phyloP scores from a whole-genome alignment of 2,329 filamentous ascomycete genomes.

The Coleophoma eucalyptorum region DNA sequence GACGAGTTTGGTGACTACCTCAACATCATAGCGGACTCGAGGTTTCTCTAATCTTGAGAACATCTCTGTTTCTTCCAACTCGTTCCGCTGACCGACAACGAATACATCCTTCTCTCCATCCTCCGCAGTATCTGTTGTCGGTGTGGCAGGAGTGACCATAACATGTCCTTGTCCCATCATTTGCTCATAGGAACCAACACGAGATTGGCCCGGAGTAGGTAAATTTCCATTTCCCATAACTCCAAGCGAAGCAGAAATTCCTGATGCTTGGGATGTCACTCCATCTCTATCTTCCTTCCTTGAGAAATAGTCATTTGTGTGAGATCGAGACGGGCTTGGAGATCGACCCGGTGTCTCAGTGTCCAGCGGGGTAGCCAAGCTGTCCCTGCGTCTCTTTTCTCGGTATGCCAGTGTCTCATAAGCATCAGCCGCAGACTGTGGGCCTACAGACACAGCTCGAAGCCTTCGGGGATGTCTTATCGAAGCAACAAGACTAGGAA shows the following conservation, averaged over 20 bases:
- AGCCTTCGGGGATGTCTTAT: constrained; percentile 75
- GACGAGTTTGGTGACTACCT: constrained; percentile 94
- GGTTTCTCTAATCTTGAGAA: constrained; percentile 82
- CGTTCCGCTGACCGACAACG: constrained; percentile 42
- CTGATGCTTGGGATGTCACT: constrained; percentile 20
- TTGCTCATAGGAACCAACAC: constrained; percentile 62
- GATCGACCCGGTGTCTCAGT: constrained; percentile 7
- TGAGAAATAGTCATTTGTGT: constrained; percentile 11
- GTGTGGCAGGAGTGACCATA: constrained; percentile 25
- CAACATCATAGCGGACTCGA: constrained; percentile 93
- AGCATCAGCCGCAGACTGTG: constrained; percentile 92
- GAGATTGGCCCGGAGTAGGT: constrained; percentile 38
- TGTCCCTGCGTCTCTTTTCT: constrained; percentile 63
- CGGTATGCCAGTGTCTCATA: constrained; percentile 94
- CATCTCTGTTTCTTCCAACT: constrained; percentile 67
- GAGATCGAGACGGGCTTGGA: constrained; percentile 7
- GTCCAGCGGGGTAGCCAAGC: constrained; percentile 28
- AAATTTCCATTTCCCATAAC: constrained; percentile 33
- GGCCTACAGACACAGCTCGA: constrained; percentile 83
- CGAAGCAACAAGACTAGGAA: constrained; percentile 76
- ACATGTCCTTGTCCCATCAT: constrained; percentile 68
- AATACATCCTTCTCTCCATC: constrained; percentile 31
- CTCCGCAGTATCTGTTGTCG: constrained; percentile 26
- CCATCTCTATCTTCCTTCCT: constrained; percentile 14
- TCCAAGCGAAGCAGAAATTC: constrained; percentile 43